Evolutionary conservation across 345 rosid genomes (phyloP).

Genomic region (Rhizophora apiculata): DNA sequence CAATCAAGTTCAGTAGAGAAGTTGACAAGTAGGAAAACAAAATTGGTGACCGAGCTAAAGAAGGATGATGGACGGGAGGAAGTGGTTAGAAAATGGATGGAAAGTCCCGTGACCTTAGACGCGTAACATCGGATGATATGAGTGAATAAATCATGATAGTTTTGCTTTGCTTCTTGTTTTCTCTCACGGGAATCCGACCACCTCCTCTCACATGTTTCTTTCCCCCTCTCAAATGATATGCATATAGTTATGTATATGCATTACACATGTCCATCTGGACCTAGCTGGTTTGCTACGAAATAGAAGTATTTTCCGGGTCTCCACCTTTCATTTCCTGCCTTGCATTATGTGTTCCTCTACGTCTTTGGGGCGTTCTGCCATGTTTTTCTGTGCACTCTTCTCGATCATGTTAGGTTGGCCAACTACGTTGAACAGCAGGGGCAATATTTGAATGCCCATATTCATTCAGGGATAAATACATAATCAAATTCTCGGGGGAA

Average conservation of each 20-base stretch:
- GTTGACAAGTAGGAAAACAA: too few species aligned
- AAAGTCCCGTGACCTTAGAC: too few species aligned
- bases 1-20: too few species aligned
- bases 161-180: background rate
- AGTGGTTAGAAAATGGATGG: too few species aligned
- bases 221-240: background rate
- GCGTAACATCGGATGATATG: too few species aligned
- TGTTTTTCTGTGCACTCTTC: too few species aligned
- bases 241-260: background rate
- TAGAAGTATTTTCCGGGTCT: background rate
- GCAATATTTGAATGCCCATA: too few species aligned
- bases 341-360: background rate
- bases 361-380: conserved; percentile 8
- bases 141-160: background rate
- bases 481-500: too few species aligned
- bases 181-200: conserved; percentile 13
- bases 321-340: background rate
- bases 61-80: too few species aligned
- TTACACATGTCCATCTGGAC: conserved; percentile 4
- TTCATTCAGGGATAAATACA: too few species aligned
- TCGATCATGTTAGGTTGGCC: background rate
- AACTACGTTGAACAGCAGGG: too few species aligned
- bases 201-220: conserved; percentile 12
- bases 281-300: conserved; percentile 1
- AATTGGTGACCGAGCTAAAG: too few species aligned